phyloP scores from a whole-genome alignment of 2,329 filamentous ascomycete genomes.

The Hypoxylon sp. region DNA sequence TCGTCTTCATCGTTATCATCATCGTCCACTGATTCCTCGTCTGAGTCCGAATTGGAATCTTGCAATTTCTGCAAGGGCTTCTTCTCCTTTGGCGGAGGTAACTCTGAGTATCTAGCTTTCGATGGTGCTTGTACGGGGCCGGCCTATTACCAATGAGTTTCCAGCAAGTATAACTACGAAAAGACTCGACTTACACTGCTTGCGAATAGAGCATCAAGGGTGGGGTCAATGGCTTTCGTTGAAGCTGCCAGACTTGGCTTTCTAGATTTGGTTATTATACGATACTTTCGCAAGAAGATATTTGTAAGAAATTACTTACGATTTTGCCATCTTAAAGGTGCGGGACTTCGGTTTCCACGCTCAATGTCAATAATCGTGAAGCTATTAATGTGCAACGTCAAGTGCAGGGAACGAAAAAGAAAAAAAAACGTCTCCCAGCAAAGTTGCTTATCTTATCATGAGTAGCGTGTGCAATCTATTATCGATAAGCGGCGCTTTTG shows the following conservation, averaged over 20 bases:
- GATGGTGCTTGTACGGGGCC: slow-evolving; percentile 64
- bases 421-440: slow-evolving; percentile 43
- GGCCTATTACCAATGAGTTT: slow-evolving; percentile 50
- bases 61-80: slow-evolving; percentile 51
- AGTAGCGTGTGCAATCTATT: slow-evolving; percentile 15
- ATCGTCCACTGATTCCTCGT: slow-evolving; percentile 35
- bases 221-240: slow-evolving; percentile 74
- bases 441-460: slow-evolving; percentile 40
- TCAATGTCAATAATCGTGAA: slow-evolving; percentile 10
- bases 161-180: not conserved
- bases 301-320: slow-evolving; percentile 40
- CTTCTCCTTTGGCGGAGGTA: slow-evolving; percentile 53
- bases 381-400: slow-evolving; percentile 6
- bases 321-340: slow-evolving; percentile 51
- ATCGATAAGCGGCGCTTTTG: slow-evolving; percentile 48
- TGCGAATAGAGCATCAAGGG: slow-evolving; percentile 77
- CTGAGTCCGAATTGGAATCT: slow-evolving; percentile 42
- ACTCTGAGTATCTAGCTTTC: slow-evolving; percentile 60
- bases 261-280: slow-evolving; percentile 50
- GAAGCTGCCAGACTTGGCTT: slow-evolving; percentile 59
- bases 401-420: not conserved
- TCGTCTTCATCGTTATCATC: slow-evolving; percentile 33
- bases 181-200: slow-evolving; percentile 72
- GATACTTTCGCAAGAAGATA: slow-evolving; percentile 1
- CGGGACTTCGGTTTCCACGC: not conserved